Conservation (phyloP, 345 rosid genomes). For the Salix koriyanagi region DNA sequence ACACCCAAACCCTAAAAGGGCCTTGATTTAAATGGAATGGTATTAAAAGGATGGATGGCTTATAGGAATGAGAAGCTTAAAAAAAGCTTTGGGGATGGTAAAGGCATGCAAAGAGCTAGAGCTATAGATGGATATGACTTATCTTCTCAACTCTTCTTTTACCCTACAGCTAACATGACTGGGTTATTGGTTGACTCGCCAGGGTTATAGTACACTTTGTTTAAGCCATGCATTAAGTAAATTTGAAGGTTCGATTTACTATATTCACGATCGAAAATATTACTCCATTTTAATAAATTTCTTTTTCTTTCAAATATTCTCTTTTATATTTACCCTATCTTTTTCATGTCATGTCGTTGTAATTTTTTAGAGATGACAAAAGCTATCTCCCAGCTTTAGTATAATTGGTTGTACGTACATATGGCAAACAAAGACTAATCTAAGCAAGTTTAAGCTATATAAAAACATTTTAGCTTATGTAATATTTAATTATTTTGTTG, state of each 20-base stretch:
- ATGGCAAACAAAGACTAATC: no score
- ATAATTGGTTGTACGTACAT: no score
- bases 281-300: neutral
- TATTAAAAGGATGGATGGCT: slow-evolving; percentile 29
- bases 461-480: no score
- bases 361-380: no score
- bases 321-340: neutral
- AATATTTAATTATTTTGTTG: no score
- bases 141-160: slow-evolving; percentile 22
- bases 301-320: neutral
- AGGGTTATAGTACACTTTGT: neutral
- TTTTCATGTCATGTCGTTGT: neutral
- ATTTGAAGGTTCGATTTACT: neutral
- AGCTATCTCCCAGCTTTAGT: no score
- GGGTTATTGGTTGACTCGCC: slow-evolving; percentile 18
- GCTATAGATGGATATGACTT: slow-evolving; percentile 1
- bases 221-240: slow-evolving; percentile 2
- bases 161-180: slow-evolving; percentile 35
- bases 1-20: slow-evolving; percentile 63
- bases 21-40: slow-evolving; percentile 41
- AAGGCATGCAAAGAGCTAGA: slow-evolving; percentile 15
- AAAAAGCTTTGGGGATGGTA: slow-evolving; percentile 19
- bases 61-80: slow-evolving; percentile 18
- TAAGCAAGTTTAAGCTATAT: no score
- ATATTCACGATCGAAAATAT: neutral